phyloP scores from a whole-genome alignment of 331 rosid genomes.

The Stylosanthes scabra region DNA sequence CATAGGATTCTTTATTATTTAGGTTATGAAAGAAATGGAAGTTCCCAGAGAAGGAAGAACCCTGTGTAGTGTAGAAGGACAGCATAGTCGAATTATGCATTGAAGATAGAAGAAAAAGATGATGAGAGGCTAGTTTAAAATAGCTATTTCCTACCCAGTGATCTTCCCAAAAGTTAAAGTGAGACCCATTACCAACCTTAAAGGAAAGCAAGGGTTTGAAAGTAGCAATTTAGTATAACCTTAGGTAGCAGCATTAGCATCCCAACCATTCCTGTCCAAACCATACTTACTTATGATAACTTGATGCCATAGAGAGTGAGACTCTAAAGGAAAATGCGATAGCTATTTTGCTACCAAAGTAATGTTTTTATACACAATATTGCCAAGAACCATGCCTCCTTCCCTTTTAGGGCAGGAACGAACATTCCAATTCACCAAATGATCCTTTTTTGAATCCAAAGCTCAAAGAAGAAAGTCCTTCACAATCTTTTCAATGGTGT shows the following conservation, averaged over 20 bases:
- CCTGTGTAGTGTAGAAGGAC: too few relatives aligned
- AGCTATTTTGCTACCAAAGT: not conserved
- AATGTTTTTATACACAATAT: not conserved
- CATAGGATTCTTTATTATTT: too few relatives aligned
- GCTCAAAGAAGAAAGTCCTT: not conserved
- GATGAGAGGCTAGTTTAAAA: too few relatives aligned
- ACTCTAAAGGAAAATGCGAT: not conserved
- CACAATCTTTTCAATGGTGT: not conserved
- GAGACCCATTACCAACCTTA: too few relatives aligned
- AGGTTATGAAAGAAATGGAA: too few relatives aligned
- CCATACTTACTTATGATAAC: not conserved
- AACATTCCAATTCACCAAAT: not conserved
- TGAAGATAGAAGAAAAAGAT: too few relatives aligned
- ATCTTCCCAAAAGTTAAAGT: too few relatives aligned
- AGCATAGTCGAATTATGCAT: too few relatives aligned
- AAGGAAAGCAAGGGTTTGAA: too few relatives aligned
- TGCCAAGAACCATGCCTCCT: not conserved
- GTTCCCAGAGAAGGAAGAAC: too few relatives aligned
- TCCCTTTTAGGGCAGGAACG: not conserved
- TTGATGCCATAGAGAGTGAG: not conserved
- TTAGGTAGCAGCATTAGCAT: not conserved
- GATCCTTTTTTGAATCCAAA: not conserved
- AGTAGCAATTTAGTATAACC: too few relatives aligned
- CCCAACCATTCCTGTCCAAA: not conserved
- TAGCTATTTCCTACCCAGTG: too few relatives aligned